A percentile compares a stretch with the other conserved stretches of the same genome.
These are phyloP conservation scores for Penicillium silybi DNA, from an alignment of 495 filamentous ascomycete genomes.

Conservation along the genomic window DNA sequence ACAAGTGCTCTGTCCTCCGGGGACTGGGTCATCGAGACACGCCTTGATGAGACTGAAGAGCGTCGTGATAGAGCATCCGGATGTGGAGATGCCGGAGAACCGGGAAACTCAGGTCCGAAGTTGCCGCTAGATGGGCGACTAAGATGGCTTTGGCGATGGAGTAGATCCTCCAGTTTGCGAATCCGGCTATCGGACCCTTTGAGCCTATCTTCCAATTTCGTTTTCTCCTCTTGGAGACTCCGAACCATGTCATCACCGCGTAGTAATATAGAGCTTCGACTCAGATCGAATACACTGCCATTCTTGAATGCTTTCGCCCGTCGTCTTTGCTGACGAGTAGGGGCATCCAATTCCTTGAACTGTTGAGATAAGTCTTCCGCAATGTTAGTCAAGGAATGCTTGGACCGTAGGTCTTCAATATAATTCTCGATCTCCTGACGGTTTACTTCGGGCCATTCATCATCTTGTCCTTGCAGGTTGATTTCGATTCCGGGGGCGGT, in stretches of 20 bases:
- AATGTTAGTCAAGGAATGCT: constrained; percentile 37
- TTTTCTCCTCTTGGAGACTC: constrained; percentile 72
- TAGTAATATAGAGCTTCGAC: constrained; percentile 74
- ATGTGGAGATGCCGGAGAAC: constrained; percentile 49
- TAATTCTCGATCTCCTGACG: constrained; percentile 56
- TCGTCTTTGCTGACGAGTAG: constrained; percentile 71
- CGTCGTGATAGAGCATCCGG: constrained; percentile 55
- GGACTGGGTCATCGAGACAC: constrained; percentile 63
- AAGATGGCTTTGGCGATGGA: constrained; percentile 79
- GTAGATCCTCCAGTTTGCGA: constrained; percentile 84
- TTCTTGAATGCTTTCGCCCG: constrained; percentile 91
- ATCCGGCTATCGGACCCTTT: constrained; percentile 89
- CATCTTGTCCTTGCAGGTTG: constrained; percentile 75
- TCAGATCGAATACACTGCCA: constrained; percentile 84
- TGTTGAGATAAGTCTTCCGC: constrained; percentile 63
- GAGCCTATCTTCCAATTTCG: constrained; percentile 72
- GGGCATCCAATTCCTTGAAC: constrained; percentile 57
- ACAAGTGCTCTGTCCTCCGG: constrained; percentile 61
- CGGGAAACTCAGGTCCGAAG: constrained; percentile 52
- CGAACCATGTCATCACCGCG: constrained; percentile 76
- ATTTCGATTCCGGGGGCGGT: constrained; percentile 77
- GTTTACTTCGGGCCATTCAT: constrained; percentile 65
- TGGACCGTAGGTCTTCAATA: constrained; percentile 44
- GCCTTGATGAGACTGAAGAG: constrained; percentile 62
- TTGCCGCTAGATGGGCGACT: constrained; percentile 66